Base-by-base conservation (phyloP, 305 asterid species). In the Fraxinus latifolia region DNA sequence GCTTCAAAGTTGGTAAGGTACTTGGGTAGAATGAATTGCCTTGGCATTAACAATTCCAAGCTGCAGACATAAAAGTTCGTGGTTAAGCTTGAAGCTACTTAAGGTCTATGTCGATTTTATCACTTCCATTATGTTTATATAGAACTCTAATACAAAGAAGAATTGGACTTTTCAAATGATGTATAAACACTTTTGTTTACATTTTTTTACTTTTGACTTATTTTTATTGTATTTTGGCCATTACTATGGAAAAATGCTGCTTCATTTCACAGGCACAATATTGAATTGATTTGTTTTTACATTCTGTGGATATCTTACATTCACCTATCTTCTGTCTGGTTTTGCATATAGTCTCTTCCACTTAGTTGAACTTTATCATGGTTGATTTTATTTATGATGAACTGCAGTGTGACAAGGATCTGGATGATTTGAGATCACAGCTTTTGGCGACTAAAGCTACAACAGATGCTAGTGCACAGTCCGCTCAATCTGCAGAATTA, bases 401-500 rank as follows among this genome's bases (percentile, higher is more conserved):
- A 58, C 29, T 58, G 70, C 70, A 94, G 98, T 87, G 89, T 87
- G 91, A 85, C 11, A 87, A 86, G 83, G 97, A 95, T 79, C 76
- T 95, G 87, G 96, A 91, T 73, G 94, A 91, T 83, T 93, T 95
- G 70, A 91, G 90, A 82, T 74, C 85, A 29, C 93, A 90, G 85
- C 93, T 95, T 36, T 87, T 90, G 36, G 87, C 87, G 8, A 89
- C 96, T 62, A 90, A 87, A 84, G 95, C 91, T 67, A 89, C 95
- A 79, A 96, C 97, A 14, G 91, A 89, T 76, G 95, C 97, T 47
- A 92, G 97, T 83, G 96, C 95, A 12, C 84, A 74, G 32, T 89
- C 97, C 17, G 98, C 97, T 17, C 90, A 91, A 83, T 91, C 98
- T 23, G 97, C 97, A 27, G 91, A 95, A 42, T 83, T 86, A 79